phyloP scores from a whole-genome alignment of 2,329 filamentous ascomycete species.

The Akanthomyces uredinophilus region DNA sequence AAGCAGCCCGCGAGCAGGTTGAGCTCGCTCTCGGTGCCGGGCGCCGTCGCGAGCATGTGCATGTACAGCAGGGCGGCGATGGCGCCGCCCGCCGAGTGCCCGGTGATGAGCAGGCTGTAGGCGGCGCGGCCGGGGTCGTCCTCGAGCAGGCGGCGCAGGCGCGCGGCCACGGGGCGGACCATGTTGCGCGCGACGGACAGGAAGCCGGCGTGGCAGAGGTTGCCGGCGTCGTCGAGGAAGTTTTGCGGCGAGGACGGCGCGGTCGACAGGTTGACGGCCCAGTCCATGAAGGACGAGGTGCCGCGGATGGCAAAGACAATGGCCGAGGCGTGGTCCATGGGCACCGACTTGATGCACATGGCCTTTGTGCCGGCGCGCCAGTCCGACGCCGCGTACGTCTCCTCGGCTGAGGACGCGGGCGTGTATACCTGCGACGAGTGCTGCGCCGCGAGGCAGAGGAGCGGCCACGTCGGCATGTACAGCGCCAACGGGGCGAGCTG shows the following conservation, averaged over 20 bases:
- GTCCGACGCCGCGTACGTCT: constrained; percentile 59
- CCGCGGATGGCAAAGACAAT: constrained; percentile 83
- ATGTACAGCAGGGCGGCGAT: constrained; percentile 74
- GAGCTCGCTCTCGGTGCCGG: constrained; percentile 59
- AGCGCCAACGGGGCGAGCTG: constrained; percentile 63
- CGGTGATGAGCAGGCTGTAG: constrained; percentile 75
- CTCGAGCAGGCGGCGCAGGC: constrained; percentile 63
- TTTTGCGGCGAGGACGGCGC: constrained; percentile 59
- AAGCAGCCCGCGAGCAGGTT: constrained; percentile 65
- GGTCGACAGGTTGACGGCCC: constrained; percentile 75
- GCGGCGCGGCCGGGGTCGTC: constrained; percentile 63
- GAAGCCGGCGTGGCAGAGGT: constrained; percentile 78
- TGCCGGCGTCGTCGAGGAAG: constrained; percentile 73
- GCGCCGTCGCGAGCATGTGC: constrained; percentile 66
- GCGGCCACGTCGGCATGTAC: constrained; percentile 67
- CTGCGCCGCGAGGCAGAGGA: constrained; percentile 72
- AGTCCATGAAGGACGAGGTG: constrained; percentile 75
- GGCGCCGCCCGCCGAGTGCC: constrained; percentile 81
- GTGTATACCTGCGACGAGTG: constrained; percentile 73
- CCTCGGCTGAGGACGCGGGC: constrained; percentile 51
- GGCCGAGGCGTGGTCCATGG: constrained; percentile 70
- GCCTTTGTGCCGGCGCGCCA: constrained; percentile 73
- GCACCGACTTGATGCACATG: constrained; percentile 77
- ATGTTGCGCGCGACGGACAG: constrained; percentile 70
- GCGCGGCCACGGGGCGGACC: constrained; percentile 65